A percentile compares a stretch with the other conserved stretches of the same genome.
Conservation (phyloP, 441 rosid species). For the Sinapis alba region DNA sequence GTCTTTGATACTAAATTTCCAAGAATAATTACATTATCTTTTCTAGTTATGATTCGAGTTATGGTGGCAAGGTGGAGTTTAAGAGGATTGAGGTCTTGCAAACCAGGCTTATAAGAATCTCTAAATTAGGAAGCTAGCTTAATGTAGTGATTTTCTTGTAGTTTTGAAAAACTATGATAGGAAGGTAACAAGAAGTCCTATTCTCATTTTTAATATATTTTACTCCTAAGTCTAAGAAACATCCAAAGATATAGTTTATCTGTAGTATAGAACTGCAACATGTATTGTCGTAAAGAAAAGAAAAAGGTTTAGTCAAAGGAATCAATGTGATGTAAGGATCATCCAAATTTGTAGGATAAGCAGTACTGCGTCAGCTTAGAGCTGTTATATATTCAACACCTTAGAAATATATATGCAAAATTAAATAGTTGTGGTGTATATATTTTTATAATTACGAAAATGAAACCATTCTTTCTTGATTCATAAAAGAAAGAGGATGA, state of each 20-base stretch:
- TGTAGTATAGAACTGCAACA: not conserved
- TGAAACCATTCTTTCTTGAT: not conserved
- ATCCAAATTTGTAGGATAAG: slow-evolving; percentile 35
- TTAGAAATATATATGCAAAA: not conserved
- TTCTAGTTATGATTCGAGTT: not conserved
- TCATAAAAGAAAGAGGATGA: not conserved
- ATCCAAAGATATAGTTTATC: slow-evolving; percentile 11
- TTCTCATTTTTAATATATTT: not conserved
- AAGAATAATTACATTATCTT: not conserved
- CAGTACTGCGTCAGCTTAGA: slow-evolving; percentile 36
- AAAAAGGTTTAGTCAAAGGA: slow-evolving; percentile 29
- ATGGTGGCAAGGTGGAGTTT: not conserved
- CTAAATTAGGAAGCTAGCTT: not conserved
- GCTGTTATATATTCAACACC: slow-evolving; percentile 19
- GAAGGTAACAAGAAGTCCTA: not conserved
- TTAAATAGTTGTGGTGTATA: not conserved
- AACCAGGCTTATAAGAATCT: not conserved
- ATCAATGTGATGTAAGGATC: slow-evolving; percentile 20
- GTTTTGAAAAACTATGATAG: not conserved
- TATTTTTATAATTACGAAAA: not conserved
- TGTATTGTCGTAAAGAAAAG: slow-evolving; percentile 1
- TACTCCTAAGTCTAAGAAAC: slow-evolving; percentile 14
- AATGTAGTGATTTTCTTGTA: not conserved
- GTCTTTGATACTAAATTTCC: not conserved
- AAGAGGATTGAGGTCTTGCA: not conserved